phyloP scores from a whole-genome alignment of 208 protist species.

The Herpetomonas samuelpessoai region DNA sequence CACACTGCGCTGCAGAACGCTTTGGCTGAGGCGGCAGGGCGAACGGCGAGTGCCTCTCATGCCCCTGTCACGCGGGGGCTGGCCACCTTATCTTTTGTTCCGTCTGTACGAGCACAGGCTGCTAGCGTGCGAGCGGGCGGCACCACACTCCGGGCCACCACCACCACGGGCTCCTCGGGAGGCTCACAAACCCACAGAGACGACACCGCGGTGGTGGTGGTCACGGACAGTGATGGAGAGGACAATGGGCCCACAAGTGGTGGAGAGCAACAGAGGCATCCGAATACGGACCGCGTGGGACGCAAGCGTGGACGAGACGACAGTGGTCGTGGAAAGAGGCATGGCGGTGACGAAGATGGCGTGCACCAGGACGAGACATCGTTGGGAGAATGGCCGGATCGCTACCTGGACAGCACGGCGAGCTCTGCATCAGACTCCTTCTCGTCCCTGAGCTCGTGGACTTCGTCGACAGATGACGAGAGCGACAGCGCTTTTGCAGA shows the following conservation, averaged over 20 bases:
- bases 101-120: background rate
- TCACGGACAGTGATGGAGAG: conserved; percentile 13
- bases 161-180: background rate
- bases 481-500: background rate
- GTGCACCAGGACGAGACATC: background rate
- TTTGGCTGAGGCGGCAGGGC: no score
- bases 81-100: background rate
- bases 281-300: background rate
- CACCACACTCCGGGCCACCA: background rate
- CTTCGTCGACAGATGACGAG: background rate
- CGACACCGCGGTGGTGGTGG: conserved; percentile 10
- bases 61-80: background rate
- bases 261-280: background rate
- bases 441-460: background rate
- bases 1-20: no score
- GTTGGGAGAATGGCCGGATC: background rate
- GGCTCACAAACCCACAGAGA: background rate
- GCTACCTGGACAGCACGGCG: background rate
- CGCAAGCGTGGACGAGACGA: background rate
- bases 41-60: no score
- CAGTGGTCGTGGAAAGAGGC: background rate
- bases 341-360: no score
- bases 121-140: background rate
- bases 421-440: background rate
- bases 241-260: no score